Evolutionary conservation across 2,329 filamentous ascomycete genomes (phyloP).

Genomic region (Aspergillus hiratsukae): DNA sequence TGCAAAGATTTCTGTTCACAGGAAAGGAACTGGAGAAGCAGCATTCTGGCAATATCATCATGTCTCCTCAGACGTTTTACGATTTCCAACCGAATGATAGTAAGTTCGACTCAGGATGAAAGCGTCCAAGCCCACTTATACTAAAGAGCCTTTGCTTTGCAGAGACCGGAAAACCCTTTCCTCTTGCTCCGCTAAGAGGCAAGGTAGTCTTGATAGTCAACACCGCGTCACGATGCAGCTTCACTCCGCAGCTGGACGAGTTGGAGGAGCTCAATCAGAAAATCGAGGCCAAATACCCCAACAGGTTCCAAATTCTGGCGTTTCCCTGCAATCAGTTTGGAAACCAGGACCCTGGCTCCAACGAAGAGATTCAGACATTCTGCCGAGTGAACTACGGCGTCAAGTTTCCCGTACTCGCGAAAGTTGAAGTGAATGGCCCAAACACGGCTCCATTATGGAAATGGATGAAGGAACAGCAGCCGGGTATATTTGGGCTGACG

Average conservation of each 20-base stretch:
- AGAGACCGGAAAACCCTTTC: conserved; percentile 48
- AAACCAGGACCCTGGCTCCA: conserved; percentile 76
- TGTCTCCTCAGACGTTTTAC: too few species aligned
- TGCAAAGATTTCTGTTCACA: too few species aligned
- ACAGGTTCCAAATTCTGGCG: too few species aligned
- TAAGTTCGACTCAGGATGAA: too few species aligned
- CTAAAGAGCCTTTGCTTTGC: too few species aligned
- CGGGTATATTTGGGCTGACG: conserved; percentile 84
- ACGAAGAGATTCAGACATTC: conserved; percentile 76
- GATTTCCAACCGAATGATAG: too few species aligned
- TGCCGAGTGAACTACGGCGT: conserved; percentile 95
- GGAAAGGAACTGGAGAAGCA: too few species aligned
- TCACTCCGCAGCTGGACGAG: conserved; percentile 63
- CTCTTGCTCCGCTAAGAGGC: conserved; percentile 69
- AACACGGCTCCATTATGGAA: conserved; percentile 72
- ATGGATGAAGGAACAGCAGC: conserved; percentile 67
- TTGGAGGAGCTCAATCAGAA: too few species aligned
- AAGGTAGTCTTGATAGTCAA: conserved; percentile 97
- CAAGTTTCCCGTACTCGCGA: conserved; percentile 82
- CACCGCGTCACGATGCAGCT: conserved; percentile 97
- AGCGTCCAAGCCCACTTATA: too few species aligned
- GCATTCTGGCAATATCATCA: too few species aligned
- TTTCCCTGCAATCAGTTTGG: conserved; percentile 90
- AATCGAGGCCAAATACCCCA: too few species aligned
- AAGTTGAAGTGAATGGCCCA: conserved; percentile 90